These are phyloP conservation scores for Salvia rosmarinus DNA, from an alignment of 257 asterid species.

Conservation along the genomic window DNA sequence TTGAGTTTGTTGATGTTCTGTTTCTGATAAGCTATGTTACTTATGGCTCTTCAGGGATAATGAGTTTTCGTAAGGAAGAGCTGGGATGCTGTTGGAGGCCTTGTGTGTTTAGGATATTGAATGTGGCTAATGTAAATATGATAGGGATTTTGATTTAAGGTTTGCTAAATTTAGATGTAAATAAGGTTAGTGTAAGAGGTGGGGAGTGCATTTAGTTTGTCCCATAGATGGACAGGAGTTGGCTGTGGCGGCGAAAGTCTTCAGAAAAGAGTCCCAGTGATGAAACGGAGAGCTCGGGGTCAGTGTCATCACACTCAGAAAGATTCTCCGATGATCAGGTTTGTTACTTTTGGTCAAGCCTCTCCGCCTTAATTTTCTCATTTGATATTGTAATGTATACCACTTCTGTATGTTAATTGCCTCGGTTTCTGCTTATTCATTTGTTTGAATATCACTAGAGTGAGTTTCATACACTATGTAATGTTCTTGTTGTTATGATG, in stretches of 20 bases:
- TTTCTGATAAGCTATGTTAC: conserved; percentile 23
- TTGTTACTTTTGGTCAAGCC: conserved; percentile 24
- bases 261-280: conserved; percentile 80
- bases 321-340: conserved; percentile 97
- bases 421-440: not conserved
- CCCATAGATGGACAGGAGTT: conserved; percentile 78
- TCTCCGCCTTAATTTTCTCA: not conserved
- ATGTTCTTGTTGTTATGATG: conserved; percentile 4
- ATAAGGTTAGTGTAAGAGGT: too few species aligned
- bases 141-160: too few species aligned
- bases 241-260: conserved; percentile 90
- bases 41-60: conserved; percentile 23
- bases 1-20: conserved; percentile 11
- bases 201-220: conserved; percentile 16
- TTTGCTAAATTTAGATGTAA: too few species aligned
- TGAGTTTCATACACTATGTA: not conserved
- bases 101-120: too few species aligned
- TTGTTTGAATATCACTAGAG: not conserved
- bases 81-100: conserved; percentile 24
- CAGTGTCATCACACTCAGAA: conserved; percentile 76
- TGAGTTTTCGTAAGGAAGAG: not conserved
- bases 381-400: too few species aligned
- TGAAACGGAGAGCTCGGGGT: conserved; percentile 91
- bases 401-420: not conserved
- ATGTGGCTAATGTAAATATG: too few species aligned